Conservation (phyloP, 495 filamentous ascomycete species). For the Penicillium manginii region DNA sequence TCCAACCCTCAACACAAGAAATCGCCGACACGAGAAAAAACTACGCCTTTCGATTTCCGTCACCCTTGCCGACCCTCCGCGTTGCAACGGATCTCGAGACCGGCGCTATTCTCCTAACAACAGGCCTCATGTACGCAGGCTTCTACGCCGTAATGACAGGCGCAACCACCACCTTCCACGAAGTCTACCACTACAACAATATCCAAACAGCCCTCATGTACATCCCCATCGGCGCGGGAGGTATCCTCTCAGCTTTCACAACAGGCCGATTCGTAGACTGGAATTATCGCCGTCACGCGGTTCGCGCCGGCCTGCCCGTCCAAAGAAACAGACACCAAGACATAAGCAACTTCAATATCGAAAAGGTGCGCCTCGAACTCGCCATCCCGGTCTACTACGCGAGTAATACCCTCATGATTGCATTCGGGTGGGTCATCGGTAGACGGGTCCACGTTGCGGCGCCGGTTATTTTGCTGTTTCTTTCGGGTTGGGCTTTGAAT, state of each 20-base stretch:
- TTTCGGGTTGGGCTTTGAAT: slow-evolving; percentile 37
- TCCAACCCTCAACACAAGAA: slow-evolving; percentile 16
- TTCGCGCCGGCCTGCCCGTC: slow-evolving; percentile 36
- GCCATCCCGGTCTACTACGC: slow-evolving; percentile 39
- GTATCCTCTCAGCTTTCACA: slow-evolving; percentile 35
- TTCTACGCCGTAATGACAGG: slow-evolving; percentile 61
- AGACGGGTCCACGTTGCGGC: slow-evolving; percentile 34
- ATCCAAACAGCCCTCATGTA: slow-evolving; percentile 50
- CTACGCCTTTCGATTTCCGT: slow-evolving; percentile 62
- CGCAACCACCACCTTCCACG: slow-evolving; percentile 54
- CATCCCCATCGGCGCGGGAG: slow-evolving; percentile 48
- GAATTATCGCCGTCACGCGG: slow-evolving; percentile 48
- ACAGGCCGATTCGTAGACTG: slow-evolving; percentile 47
- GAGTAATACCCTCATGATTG: slow-evolving; percentile 34
- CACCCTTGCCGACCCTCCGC: slow-evolving; percentile 64
- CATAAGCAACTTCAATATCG: slow-evolving; percentile 48
- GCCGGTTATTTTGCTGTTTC: slow-evolving; percentile 38
- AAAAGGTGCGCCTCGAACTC: slow-evolving; percentile 43
- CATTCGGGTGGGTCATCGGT: slow-evolving; percentile 56
- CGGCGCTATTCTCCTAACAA: slow-evolving; percentile 58
- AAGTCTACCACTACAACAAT: slow-evolving; percentile 53
- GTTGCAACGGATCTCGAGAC: slow-evolving; percentile 66
- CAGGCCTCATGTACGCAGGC: slow-evolving; percentile 56
- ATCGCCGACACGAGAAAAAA: slow-evolving; percentile 29
- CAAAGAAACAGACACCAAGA: slow-evolving; percentile 43